Base-by-base conservation (phyloP, 768 basidiomycete species). In the Mycena filopes region DNA sequence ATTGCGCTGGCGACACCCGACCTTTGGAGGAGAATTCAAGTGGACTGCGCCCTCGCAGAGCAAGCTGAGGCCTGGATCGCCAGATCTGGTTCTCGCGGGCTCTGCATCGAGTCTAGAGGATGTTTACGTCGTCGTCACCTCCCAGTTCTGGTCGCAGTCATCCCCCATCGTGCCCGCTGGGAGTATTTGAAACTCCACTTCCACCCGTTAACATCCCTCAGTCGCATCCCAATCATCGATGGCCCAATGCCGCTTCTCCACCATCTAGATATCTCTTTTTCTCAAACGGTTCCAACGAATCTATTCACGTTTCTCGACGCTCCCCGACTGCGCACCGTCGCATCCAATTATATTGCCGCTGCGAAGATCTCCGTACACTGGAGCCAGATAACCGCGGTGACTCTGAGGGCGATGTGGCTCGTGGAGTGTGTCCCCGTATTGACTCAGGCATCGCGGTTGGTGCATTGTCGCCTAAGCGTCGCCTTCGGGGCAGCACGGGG, bases 1-100 rank as follows among this genome's bases (percentile, higher is more conserved):
- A n/a, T n/a, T n/a, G n/a, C n/a, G n/a, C 23, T 56, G 55, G 42
- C 4, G 55, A 26, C n/a, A 45, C 55, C 55, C 4, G 42, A 28
- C 0, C 55, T 55, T n/a, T 55, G 55, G 55, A 29, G 55, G 29
- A 21, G 42, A 7, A 31, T 55, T 1, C n/a, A n/a, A n/a, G n/a
- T n/a, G n/a, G n/a, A n/a, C n/a, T n/a, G n/a, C n/a, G n/a, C n/a
- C n/a, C n/a, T n/a, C n/a, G n/a, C n/a, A n/a, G n/a, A n/a, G n/a
- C n/a, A n/a, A n/a, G n/a, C n/a, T n/a, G n/a, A n/a, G n/a, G n/a
- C n/a, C n/a, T n/a, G n/a, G n/a, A n/a, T n/a, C n/a, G n/a, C n/a
- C n/a, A n/a, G n/a, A n/a, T n/a, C n/a, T n/a, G n/a, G n/a, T n/a
- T n/a, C n/a, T n/a, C n/a, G n/a, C n/a, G n/a, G n/a, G n/a, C n/a